Conservation (phyloP, 139 green algal genomes). For the Coelastrella sp. region DNA sequence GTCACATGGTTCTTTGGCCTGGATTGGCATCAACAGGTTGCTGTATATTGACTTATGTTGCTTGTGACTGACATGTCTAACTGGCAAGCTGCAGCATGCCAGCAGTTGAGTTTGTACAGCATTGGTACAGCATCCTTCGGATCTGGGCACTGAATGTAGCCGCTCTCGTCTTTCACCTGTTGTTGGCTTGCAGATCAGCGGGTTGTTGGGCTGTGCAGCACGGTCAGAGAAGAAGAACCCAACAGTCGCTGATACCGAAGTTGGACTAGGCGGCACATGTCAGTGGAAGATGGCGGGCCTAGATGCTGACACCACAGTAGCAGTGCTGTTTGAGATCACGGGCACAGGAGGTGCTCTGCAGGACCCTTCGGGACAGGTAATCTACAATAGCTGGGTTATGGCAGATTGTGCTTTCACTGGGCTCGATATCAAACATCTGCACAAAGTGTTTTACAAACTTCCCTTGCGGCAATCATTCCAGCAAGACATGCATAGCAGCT, state of each 20-base stretch:
- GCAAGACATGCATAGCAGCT: too few relatives aligned
- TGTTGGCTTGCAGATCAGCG: constrained; percentile 54
- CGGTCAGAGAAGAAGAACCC: constrained; percentile 88
- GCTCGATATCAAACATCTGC: too few relatives aligned
- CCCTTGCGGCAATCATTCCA: too few relatives aligned
- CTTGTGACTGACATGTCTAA: not conserved
- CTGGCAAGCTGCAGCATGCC: too few relatives aligned
- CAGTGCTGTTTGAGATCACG: constrained; percentile 89
- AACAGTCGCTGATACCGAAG: constrained; percentile 82
- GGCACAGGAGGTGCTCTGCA: constrained; percentile 19
- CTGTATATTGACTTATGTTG: not conserved
- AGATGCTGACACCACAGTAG: constrained; percentile 82
- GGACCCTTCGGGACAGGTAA: constrained; percentile 24
- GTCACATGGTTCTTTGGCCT: too few relatives aligned
- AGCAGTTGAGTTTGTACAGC: too few relatives aligned
- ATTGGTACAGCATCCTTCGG: too few relatives aligned
- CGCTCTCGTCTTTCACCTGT: not conserved
- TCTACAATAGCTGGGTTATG: not conserved
- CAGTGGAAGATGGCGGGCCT: constrained; percentile 91
- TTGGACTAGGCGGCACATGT: constrained; percentile 93
- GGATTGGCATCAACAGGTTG: too few relatives aligned
- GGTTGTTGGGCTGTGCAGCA: constrained; percentile 88
- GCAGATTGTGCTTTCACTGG: not conserved
- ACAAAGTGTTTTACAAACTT: too few relatives aligned
- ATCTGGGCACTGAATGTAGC: too few relatives aligned